phyloP scores from a whole-genome alignment of 169 alveolate genomes.

The Eimeria maxima region DNA sequence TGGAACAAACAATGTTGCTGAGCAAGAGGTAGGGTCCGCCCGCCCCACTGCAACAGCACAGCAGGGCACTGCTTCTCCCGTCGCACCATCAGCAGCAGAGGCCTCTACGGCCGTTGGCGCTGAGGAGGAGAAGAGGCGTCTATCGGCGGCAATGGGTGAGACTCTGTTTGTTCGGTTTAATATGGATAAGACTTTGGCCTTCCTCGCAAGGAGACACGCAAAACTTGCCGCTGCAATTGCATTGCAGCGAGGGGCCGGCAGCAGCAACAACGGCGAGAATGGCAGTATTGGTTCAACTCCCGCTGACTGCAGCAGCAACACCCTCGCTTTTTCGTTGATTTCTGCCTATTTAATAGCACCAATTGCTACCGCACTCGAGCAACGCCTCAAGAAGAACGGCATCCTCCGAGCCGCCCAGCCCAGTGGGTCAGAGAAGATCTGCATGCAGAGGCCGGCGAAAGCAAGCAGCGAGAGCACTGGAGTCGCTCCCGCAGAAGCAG shows the following conservation, averaged over 20 bases:
- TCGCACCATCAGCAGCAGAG: background rate
- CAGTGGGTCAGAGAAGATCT: background rate
- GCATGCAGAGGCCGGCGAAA: background rate
- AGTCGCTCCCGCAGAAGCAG: conserved; percentile 8
- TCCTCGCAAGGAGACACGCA: conserved; percentile 1
- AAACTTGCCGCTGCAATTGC: background rate
- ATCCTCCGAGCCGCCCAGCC: background rate
- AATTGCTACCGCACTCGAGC: conserved; percentile 25
- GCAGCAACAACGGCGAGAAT: background rate
- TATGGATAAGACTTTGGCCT: background rate
- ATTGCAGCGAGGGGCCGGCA: background rate
- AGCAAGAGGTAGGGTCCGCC: background rate
- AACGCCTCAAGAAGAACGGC: conserved; percentile 36
- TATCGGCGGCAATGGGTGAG: background rate
- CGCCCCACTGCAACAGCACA: background rate
- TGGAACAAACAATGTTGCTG: background rate
- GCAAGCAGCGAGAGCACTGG: background rate
- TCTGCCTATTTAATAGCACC: conserved; percentile 21
- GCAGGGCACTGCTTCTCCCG: background rate
- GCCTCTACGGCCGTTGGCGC: conserved; percentile 9
- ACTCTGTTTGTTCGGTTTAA: background rate
- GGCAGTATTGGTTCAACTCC: background rate
- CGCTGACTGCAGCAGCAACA: conserved; percentile 10
- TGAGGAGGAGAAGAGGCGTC: background rate
- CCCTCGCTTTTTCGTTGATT: conserved; percentile 39